Conservation (phyloP, 2,329 filamentous ascomycete species). For the Trichoderma sp. region DNA sequence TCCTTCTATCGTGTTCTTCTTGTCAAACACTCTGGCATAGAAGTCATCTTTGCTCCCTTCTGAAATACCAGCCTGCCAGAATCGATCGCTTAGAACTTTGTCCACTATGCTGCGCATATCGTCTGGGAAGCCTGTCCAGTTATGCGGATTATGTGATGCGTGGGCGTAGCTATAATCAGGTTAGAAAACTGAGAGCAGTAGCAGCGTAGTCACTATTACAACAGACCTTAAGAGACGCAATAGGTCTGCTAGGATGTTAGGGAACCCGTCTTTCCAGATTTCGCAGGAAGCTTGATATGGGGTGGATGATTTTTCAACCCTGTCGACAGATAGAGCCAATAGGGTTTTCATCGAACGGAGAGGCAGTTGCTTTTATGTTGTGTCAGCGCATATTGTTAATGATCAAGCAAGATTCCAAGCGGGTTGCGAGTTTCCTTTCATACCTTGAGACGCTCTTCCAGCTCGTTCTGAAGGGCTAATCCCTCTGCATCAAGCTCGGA, state of each 20-base stretch:
- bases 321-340: slow-evolving; percentile 89
- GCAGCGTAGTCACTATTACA: neutral
- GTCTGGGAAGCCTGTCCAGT: slow-evolving; percentile 76
- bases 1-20: slow-evolving; percentile 87
- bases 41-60: slow-evolving; percentile 96
- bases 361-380: slow-evolving; percentile 63
- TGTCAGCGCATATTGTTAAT: slow-evolving; percentile 27
- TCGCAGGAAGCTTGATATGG: slow-evolving; percentile 75
- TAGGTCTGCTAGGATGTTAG: slow-evolving; percentile 80
- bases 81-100: slow-evolving; percentile 87
- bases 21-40: slow-evolving; percentile 86
- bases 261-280: slow-evolving; percentile 85
- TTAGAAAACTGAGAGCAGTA: slow-evolving; percentile 23
- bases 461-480: slow-evolving; percentile 73
- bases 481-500: slow-evolving; percentile 79
- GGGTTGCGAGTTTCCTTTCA: slow-evolving; percentile 33
- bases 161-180: slow-evolving; percentile 72
- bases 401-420: neutral
- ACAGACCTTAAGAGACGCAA: slow-evolving; percentile 76
- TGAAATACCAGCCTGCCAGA: slow-evolving; percentile 98
- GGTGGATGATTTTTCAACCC: slow-evolving; percentile 72
- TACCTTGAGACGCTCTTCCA: slow-evolving; percentile 75
- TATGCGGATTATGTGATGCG: slow-evolving; percentile 83
- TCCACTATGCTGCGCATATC: slow-evolving; percentile 79
- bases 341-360: slow-evolving; percentile 88